Base-by-base conservation (phyloP, 2,329 filamentous ascomycete species). In the Xylariales sp. region DNA sequence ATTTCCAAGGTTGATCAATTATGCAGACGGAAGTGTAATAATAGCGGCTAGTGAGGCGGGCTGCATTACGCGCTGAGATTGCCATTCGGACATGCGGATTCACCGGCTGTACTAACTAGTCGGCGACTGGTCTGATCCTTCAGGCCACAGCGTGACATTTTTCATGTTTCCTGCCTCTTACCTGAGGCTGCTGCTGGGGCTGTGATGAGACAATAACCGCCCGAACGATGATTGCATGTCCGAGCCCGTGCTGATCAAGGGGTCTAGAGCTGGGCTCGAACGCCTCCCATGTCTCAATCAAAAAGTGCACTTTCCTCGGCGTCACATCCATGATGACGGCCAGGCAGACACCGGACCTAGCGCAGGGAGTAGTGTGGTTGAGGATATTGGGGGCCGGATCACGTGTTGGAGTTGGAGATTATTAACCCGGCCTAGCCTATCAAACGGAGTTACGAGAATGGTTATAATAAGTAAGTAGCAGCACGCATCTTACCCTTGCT, bases 391-490 rank as follows among this genome's bases (percentile, higher is more conserved):
- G 14, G 32, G 50, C 14, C n/a, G 10, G 5, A n/a, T 45, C n/a
- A 45, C 10, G 43, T n/a, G 16, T 7, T 36, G 36, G 32, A n/a
- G 43, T 53, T 53, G 50, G 50, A 36, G 28, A 36, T 18, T 10
- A 36, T 32, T 36, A 53, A n/a, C 50, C 28, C 14, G 23, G 23
- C 23, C 23, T 23, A 53, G 50, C 50, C 50, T 53, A n/a, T 53
- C 14, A 32, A 14, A 36, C 32, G 36, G 1, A 53, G 7, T 18
- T 16, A 14, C 6, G 32, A 16, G 16, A 12, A 53, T 30, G 28
- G 12, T 50, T 50, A 50, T 50, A 50, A 53, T 36, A 36, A 5
- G 32, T 16, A 32, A 14, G 50, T 18, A 53, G 50, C 50, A 36
- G 4, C 28, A 39, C 10, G 7, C 12, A 12, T 45, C 14, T 45